These are phyloP conservation scores for Phytophthora sojae DNA, from an alignment of 352 stramenopile genomes.

Conservation along the genomic window DNA sequence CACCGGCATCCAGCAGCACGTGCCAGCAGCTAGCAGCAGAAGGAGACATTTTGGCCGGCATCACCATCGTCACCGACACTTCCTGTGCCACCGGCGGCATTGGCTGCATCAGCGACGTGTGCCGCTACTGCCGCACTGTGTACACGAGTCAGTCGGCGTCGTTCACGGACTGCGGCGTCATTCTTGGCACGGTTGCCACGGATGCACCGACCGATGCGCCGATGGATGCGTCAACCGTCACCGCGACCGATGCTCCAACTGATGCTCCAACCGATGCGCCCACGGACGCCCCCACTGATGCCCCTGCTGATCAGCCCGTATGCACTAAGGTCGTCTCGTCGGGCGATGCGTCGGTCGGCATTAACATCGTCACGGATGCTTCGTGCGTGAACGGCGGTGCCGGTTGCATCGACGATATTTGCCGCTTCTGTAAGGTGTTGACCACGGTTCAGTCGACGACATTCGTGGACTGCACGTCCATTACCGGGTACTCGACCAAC, in stretches of 20 bases:
- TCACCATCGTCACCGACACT: conserved; percentile 37
- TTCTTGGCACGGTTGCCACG: conserved; percentile 4
- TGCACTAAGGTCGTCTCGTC: conserved; percentile 32
- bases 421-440: conserved; percentile 49
- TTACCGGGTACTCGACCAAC: conserved; percentile 12
- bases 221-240: conserved; percentile 5
- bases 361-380: conserved; percentile 38
- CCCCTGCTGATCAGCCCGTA: not conserved
- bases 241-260: conserved; percentile 3
- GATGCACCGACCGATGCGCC: not conserved
- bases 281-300: conserved; percentile 4
- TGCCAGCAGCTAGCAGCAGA: conserved; percentile 22
- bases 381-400: conserved; percentile 29
- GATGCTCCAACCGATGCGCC: conserved; percentile 6
- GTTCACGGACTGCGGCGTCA: conserved; percentile 32
- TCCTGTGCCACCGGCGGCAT: conserved; percentile 38
- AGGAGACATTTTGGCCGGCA: conserved; percentile 29
- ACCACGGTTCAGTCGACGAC: conserved; percentile 7
- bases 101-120: conserved; percentile 40
- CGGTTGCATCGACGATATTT: conserved; percentile 40
- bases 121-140: conserved; percentile 42
- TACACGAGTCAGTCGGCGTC: conserved; percentile 33
- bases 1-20: conserved; percentile 2
- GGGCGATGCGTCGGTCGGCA: conserved; percentile 35
- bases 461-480: conserved; percentile 25